A percentile compares a stretch with the other conserved stretches of the same genome.
Evolutionary conservation across 179 eudicot species (phyloP).

Genomic region (Actinidia arguta): DNA sequence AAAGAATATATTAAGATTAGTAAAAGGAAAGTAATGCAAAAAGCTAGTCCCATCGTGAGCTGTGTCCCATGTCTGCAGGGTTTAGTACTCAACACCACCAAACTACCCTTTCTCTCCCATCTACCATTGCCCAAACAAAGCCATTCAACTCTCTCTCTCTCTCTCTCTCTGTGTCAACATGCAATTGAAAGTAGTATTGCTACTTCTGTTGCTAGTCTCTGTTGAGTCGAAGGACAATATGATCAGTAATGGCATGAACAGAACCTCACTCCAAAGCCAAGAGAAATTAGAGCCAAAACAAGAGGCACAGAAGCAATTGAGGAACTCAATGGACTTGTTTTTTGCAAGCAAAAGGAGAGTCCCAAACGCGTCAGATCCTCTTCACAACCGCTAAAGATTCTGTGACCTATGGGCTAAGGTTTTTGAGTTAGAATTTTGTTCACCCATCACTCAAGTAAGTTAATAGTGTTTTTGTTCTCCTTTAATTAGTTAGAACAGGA

Average conservation of each 20-base stretch:
- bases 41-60: constrained; percentile 31
- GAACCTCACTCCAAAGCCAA: neutral
- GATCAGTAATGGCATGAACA: neutral
- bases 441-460: too few relatives aligned
- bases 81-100: constrained; percentile 14
- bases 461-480: too few relatives aligned
- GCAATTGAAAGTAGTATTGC: constrained; percentile 28
- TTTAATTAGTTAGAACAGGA: too few relatives aligned
- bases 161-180: constrained; percentile 13
- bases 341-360: constrained; percentile 41
- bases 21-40: constrained; percentile 1
- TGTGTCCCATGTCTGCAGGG: constrained; percentile 59
- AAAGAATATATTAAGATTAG: too few relatives aligned
- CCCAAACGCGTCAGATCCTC: constrained; percentile 55
- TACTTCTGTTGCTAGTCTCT: constrained; percentile 25
- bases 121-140: constrained; percentile 11
- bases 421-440: too few relatives aligned
- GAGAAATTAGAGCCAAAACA: constrained; percentile 1
- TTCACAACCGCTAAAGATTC: constrained; percentile 39
- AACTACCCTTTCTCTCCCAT: neutral
- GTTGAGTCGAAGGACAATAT: constrained; percentile 11
- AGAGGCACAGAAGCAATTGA: neutral
- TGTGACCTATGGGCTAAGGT: neutral
- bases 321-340: constrained; percentile 26
- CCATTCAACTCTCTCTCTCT: constrained; percentile 6